Conservation (phyloP, 768 basidiomycete genomes). For the Suillus decipiens region DNA sequence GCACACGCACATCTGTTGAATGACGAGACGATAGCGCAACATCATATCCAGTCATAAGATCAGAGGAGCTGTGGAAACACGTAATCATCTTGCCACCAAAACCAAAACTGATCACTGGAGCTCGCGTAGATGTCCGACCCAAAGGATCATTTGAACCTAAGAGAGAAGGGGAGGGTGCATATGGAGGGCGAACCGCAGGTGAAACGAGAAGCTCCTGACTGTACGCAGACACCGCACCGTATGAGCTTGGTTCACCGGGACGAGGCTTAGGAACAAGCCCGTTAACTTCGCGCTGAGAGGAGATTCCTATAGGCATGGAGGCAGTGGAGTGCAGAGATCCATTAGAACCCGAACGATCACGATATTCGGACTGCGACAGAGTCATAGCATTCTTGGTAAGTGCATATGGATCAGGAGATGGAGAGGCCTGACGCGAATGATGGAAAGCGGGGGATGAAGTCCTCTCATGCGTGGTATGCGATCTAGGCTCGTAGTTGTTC, state of each 20-base stretch:
- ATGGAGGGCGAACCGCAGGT: constrained; percentile 50
- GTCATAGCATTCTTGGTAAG: constrained; percentile 29
- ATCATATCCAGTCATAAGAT: constrained; percentile 73
- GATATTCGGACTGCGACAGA: constrained; percentile 24
- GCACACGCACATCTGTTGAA: constrained; percentile 69
- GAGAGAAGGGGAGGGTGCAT: constrained; percentile 84
- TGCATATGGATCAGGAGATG: constrained; percentile 39
- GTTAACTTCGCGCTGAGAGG: constrained; percentile 28
- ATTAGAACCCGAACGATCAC: constrained; percentile 47
- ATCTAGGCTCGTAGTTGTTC: constrained; percentile 24
- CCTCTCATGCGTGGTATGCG: constrained; percentile 26
- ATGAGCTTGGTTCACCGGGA: constrained; percentile 20
- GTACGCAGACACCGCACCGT: constrained; percentile 20
- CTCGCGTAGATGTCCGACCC: constrained; percentile 67
- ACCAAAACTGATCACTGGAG: constrained; percentile 86
- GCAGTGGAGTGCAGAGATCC: constrained; percentile 41
- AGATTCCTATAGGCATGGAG: constrained; percentile 21
- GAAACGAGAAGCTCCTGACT: constrained; percentile 31
- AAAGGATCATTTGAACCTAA: constrained; percentile 83
- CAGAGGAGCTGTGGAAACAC: constrained; percentile 77
- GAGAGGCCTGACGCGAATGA: constrained; percentile 20
- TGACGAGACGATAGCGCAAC: constrained; percentile 72
- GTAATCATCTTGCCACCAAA: constrained; percentile 91
- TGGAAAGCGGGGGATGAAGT: constrained; percentile 32
- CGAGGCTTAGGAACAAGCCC: constrained; percentile 26